Base-by-base conservation (phyloP, 2,329 filamentous ascomycete species). In the Xylariaceae sp. region DNA sequence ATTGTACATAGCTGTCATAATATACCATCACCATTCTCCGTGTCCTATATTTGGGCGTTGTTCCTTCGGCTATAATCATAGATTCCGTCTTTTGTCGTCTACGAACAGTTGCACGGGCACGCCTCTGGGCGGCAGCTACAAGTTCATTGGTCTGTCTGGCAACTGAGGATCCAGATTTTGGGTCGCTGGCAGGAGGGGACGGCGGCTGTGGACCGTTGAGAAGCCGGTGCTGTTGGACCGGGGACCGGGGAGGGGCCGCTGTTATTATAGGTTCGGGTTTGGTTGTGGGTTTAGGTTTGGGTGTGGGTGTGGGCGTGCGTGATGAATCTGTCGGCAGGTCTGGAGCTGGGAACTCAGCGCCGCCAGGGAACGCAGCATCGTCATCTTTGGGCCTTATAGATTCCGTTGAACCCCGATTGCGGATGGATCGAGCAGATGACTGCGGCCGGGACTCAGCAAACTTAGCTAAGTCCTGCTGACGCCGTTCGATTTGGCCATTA, bases 1-100 rank as follows among this genome's bases (percentile, higher is more conserved):
- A 86, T 71, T 97, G 92, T 3, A 96, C 88, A 60, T 91, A 88
- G 65, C 89, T 91, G 71, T 97, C 93, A 71, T 97, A 97, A 74
- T 92, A 93, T n/a, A 97, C 90, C 36, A 95, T 87, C 43, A 94
- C 88, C 81, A 91, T 89, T 55, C 82, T 87, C 63, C 89, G 85
- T 3, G 86, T 87, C 52, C 90, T 86, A 71, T 89, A 89, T 60
- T 86, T 84, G 9, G 78, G 73, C 1, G 78, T 71, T 2, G 75
- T 71, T 9, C 47, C 58, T 24, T 83, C 80, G 31, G 74, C 77
- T 37, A 82, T 85, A 47, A 80, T 65, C 64, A 85, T 74, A 0
- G 83, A 85, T 21, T 81, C 75, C 11, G 80, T 79, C 50, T 81
- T 78, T 49, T 78, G 77, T 44, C 78, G 79, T 65, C 79, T 83